Evolutionary conservation across 345 rosid species (phyloP).

Genomic region (Gossypium thurberi): DNA sequence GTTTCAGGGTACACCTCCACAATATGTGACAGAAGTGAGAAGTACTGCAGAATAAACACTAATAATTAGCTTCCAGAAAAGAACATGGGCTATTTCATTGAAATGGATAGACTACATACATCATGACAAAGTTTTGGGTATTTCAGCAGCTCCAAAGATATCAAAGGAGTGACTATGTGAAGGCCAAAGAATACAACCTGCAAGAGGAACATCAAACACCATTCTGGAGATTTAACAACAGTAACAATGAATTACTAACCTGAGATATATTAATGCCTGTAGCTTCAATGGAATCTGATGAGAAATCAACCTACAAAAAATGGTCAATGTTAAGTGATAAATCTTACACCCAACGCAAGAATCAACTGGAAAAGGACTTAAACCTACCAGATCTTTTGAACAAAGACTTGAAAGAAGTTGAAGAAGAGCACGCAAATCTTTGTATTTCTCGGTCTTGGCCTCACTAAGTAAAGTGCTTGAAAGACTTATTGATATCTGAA

Average conservation of each 20-base stretch:
- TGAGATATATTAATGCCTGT: conserved; percentile 72
- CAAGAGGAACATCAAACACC: conserved; percentile 33
- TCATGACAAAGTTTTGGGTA: conserved; percentile 97
- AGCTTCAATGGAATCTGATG: conserved; percentile 67
- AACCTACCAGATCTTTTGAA: conserved; percentile 83
- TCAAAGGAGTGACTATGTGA: conserved; percentile 82
- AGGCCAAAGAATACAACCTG: conserved; percentile 95
- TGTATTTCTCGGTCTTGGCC: conserved; percentile 76
- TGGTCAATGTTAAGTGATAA: not conserved
- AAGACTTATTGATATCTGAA: conserved; percentile 64
- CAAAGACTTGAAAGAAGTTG: conserved; percentile 91
- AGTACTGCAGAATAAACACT: conserved; percentile 56
- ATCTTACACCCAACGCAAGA: not conserved
- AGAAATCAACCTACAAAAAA: conserved; percentile 72
- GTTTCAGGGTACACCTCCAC: conserved; percentile 95
- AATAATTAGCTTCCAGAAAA: conserved; percentile 9
- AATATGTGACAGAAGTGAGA: conserved; percentile 78
- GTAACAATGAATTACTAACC: conserved; percentile 37
- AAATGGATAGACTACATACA: conserved; percentile 42
- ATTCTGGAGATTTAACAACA: conserved; percentile 11
- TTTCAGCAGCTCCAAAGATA: conserved; percentile 85
- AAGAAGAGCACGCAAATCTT: conserved; percentile 92
- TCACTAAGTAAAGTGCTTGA: conserved; percentile 81
- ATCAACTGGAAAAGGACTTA: not conserved
- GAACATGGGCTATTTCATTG: not conserved